These are phyloP conservation scores for Sporobolomyces pararoseus DNA, from an alignment of 768 basidiomycete genomes.

Conservation along the genomic window DNA sequence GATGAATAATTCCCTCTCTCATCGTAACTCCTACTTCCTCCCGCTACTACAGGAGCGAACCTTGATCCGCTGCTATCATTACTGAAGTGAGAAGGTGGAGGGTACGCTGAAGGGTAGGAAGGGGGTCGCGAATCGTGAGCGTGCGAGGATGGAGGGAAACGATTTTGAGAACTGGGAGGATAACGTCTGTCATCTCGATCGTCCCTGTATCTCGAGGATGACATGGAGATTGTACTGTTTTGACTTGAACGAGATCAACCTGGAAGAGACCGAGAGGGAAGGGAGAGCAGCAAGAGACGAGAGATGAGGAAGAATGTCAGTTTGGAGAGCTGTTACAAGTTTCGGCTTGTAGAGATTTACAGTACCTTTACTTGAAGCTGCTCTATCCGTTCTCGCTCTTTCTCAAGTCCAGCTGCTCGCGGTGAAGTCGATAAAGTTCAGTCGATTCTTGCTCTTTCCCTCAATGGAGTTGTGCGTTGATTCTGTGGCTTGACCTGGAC, in stretches of 20 bases:
- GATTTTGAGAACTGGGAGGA: slow-evolving; percentile 1
- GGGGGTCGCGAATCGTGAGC: background rate
- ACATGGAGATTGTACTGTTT: background rate
- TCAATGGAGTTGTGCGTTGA: no score
- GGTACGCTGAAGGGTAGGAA: background rate
- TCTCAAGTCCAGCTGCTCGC: no score
- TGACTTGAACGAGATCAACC: background rate
- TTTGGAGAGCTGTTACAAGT: no score
- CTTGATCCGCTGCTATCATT: slow-evolving; percentile 4
- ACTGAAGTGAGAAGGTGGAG: background rate
- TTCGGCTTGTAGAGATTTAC: no score
- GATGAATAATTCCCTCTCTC: slow-evolving; percentile 2
- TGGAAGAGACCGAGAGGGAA: no score
- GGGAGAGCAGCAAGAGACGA: no score
- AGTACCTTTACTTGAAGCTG: no score
- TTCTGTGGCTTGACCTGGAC: no score
- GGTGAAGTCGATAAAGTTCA: no score
- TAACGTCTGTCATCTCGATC: background rate
- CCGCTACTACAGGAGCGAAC: background rate
- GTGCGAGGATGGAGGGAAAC: background rate
- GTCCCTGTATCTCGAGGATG: slow-evolving; percentile 12
- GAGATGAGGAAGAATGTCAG: no score
- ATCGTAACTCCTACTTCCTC: background rate
- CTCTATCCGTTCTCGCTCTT: no score
- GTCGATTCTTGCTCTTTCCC: no score